Evolutionary conservation across 2,329 filamentous ascomycete genomes (phyloP), one percentile per base, ranked within the genome.

Genomic region (Grosmannia serpens): DNA sequence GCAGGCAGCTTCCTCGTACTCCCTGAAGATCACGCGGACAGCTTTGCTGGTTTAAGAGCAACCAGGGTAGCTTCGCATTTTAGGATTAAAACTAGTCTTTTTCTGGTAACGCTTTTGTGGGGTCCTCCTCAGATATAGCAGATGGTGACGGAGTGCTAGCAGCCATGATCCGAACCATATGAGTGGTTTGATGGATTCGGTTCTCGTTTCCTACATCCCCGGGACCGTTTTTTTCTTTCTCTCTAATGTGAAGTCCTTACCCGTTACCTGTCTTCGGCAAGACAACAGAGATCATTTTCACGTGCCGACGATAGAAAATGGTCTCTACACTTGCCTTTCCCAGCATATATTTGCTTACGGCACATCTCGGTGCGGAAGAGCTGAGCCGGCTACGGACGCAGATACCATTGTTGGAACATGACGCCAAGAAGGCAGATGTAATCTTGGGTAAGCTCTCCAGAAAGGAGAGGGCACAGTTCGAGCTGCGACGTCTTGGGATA

Each of bases 381-480:
- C 74, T 88, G 11, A 81, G 85, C 55, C 70, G 77, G 35, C 69
- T 89, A 17, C 86, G 91, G 67, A 79, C 84, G 29, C 77, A 77
- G 26, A 80, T 95, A 11, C 75, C 79, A 4, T 78, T 77, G 0
- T 68, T 94, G 57, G 91, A 89, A 0, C 85, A 86, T 60, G 82
- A 92, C 68, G 75, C 87, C 56, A 75, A 77, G 17, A 87, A 92
- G 69, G 90, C 90, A 1, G 77, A 81, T 5, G 70, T 96, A 3
- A 76, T 96, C 2, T 69, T 97, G 33, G 90, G 88, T 2, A 89
- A 85, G 63, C 78, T 95, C 38, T 77, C 77, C 0, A 85, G 82
- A 58, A 85, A 82, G 63, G 80, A 83, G 65, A 80, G 92, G 22
- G 89, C 89, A 1, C 77, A 81, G 53, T 85, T 95, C 65, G 92